A percentile compares a stretch with the other conserved stretches of the same genome.
These are phyloP conservation scores for Boletus rufocinnamomeus DNA, from an alignment of 768 basidiomycete genomes.

Conservation along the genomic window DNA sequence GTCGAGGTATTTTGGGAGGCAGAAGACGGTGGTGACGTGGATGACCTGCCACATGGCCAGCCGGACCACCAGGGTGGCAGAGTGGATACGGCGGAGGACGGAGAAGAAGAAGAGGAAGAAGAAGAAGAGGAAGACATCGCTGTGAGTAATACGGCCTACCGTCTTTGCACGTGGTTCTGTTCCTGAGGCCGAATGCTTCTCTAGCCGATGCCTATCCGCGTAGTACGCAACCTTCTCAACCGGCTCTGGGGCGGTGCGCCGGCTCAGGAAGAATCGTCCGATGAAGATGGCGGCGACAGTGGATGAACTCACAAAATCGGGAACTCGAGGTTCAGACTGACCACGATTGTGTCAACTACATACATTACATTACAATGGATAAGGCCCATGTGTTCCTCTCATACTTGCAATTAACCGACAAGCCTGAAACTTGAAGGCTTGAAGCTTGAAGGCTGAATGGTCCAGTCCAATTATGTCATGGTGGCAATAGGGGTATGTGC, in stretches of 20 bases:
- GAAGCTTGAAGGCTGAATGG: too few species aligned
- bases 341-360: neutral
- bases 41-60: slow-evolving; percentile 18
- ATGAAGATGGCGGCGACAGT: slow-evolving; percentile 14
- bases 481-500: too few species aligned
- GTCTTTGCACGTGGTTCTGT: neutral
- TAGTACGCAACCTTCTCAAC: slow-evolving; percentile 59
- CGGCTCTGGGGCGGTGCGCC: slow-evolving; percentile 54
- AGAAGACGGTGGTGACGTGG: slow-evolving; percentile 32
- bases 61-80: slow-evolving; percentile 29
- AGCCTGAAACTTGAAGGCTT: too few species aligned
- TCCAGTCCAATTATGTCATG: too few species aligned
- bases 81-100: slow-evolving; percentile 39
- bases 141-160: slow-evolving; percentile 36
- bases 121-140: slow-evolving; percentile 44
- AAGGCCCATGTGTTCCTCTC: too few species aligned
- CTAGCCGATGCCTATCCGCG: slow-evolving; percentile 60
- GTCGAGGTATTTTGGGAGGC: slow-evolving; percentile 25
- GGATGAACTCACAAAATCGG: neutral
- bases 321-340: neutral
- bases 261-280: slow-evolving; percentile 22
- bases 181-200: neutral
- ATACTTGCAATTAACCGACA: neutral
- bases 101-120: slow-evolving; percentile 38
- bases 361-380: neutral